Base-by-base conservation (phyloP, 108 stramenopile species). In the Cafeteria roenbergensis region DNA sequence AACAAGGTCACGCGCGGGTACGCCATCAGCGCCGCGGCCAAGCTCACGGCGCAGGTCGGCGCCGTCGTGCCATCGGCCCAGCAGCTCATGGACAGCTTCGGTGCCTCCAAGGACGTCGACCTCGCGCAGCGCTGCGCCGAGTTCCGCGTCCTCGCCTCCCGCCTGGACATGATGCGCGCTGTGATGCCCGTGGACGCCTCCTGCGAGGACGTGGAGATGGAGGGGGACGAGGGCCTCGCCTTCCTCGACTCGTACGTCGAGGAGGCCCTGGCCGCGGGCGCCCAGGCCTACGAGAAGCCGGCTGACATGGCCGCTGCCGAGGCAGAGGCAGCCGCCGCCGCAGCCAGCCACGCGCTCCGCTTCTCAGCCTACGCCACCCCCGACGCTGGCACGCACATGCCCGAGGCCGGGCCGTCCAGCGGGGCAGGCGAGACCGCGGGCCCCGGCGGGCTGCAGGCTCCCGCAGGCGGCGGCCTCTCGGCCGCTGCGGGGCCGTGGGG, bases 121-220 rank as follows among this genome's bases (percentile, higher is more conserved):
- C 72, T 95, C 58, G 92, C 93, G 70, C 80, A 83, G 50, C 84
- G 92, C 9, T 94, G 93, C 73, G 74, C 90, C 69, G 94, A 95
- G 74, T 91, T 93, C 65, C 82, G 85, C 57, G 74, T 67, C 51
- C 66, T 98, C 50, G 85, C 87, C 1, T 82, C 84, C 26, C 67
- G 35, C 1, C 66, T 67, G 28, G 67, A 28, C 27, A 58, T 90
- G 34, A 69, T 95, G 65, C 81, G 70, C 1, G 88, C 89, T 35
- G 87, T 95, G 20, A 81, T 98, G 12, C 96, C 96, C 26, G 88
- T 95, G 31, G 96, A 95, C 79, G 92, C 94, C 6, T 77, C 77
- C 58, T 88, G 86, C 59, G 94, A 95, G 73, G 75, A 74, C 63
- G 68, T 73, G 20, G 83, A 90, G 37, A 90, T 90, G 3, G 96